Evolutionary conservation across 768 basidiomycete genomes (phyloP), one percentile per base, ranked within the genome.

Genomic region (Boletus fagicola): DNA sequence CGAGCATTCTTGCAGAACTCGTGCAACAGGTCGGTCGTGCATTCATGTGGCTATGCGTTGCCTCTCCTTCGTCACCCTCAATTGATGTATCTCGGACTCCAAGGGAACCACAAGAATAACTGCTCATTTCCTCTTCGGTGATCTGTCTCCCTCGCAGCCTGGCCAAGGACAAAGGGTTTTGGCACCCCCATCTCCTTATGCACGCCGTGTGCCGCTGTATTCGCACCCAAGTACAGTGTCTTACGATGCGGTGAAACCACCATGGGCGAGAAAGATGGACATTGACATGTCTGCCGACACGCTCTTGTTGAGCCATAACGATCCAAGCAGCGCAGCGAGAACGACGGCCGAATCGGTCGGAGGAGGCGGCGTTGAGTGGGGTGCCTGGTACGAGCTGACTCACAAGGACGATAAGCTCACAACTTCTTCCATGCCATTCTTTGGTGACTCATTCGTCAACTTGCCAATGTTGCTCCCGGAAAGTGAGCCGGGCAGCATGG

Each of bases 1-100:
- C 82, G 18, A 85, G 85, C 56, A 48, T 89, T n/a, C 64, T 73
- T 11, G 86, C 84, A 18, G 79, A 84, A 36, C 74, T 88, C 16
- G 51, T 80, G n/a, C 87, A 87, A 68, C 69, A 79, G 65, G 86
- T 86, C 60, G 30, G 72, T 70, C 12, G 4, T 40, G 7, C 28
- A 46, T 43, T 43, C 22, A 1, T 31, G 8, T 38, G 43, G 20
- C 11, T 35, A 36, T 38, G 24, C 35, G n/a, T 30, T 18, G 42
- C 39, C 20, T 47, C 15, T 20, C 53, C 20, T 16, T 31, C 36
- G 42, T 51, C n/a, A 26, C 7, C 13, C 38, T 39, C 22, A 16
- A 24, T 43, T 60, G 36, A 62, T 24, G 3, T 22, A 9, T 44
- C 36, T 42, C 20, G 16, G 42, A 20, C 20, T 7, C 40, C 31